Percentiles rank a stretch among this genome's conserved stretches.
These are phyloP conservation scores for baker's yeast (Saccharomyces cerevisiae) DNA, from an alignment of 805 yeast species.

Conservation along the genomic window DNA sequence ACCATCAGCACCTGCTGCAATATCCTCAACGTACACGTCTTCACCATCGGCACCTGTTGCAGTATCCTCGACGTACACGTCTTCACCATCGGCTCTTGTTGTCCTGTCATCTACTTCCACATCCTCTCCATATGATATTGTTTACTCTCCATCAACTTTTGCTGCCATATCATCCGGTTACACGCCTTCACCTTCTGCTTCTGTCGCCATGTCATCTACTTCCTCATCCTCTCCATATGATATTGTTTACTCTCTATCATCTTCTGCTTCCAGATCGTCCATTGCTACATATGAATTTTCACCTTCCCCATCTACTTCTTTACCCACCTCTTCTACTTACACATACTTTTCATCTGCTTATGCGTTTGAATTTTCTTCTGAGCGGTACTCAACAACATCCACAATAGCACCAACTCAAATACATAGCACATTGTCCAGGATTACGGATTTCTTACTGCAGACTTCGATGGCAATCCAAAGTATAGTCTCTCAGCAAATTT, in stretches of 20 bases:
- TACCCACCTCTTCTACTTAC: slow-evolving; percentile 1
- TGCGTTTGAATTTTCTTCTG: neutral
- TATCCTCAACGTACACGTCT: slow-evolving; percentile 5
- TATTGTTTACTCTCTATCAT: slow-evolving; percentile 6
- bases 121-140: neutral
- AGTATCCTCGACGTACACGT: slow-evolving; percentile 8
- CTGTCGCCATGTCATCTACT: neutral
- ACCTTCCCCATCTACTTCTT: slow-evolving; percentile 2
- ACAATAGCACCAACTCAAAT: neutral
- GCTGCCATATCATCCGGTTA: neutral
- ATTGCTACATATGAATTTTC: neutral
- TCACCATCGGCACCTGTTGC: neutral
- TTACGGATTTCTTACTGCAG: neutral
- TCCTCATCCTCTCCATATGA: slow-evolving; percentile 2
- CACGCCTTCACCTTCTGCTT: neutral
- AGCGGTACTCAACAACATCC: neutral
- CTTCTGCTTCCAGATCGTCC: slow-evolving; percentile 1
- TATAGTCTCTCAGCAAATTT: neutral
- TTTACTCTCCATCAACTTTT: neutral
- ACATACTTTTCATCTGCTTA: slow-evolving; percentile 3
- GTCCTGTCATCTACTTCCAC: neutral
- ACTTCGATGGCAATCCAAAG: neutral
- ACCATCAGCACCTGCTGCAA: neutral
- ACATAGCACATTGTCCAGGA: neutral
- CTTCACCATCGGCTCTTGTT: slow-evolving; percentile 7